These are phyloP conservation scores for Secale cereale DNA, from an alignment of 176 grass and related monocot genomes.

Conservation along the genomic window DNA sequence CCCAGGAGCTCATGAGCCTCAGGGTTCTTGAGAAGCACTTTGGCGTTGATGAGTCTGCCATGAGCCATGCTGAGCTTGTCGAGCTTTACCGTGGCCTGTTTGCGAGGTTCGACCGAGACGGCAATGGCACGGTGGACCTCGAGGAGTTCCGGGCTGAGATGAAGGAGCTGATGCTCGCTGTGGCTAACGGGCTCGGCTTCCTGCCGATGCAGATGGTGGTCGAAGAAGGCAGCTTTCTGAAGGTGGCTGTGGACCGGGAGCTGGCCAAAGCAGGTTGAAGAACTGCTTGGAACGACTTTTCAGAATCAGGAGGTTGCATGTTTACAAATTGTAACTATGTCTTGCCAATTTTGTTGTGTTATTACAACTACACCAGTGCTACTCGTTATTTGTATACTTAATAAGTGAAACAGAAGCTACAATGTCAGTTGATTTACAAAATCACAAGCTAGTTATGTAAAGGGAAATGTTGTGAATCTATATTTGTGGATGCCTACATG, in stretches of 20 bases:
- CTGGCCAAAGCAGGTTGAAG: conserved; percentile 23
- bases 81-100: conserved; percentile 50
- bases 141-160: conserved; percentile 77
- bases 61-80: conserved; percentile 31
- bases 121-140: conserved; percentile 49
- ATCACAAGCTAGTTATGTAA: background rate
- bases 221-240: conserved; percentile 47
- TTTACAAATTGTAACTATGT: background rate
- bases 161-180: conserved; percentile 86
- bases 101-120: conserved; percentile 62
- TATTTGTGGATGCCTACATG: background rate
- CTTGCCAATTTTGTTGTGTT: background rate
- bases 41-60: conserved; percentile 42
- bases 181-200: conserved; percentile 60
- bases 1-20: conserved; percentile 54
- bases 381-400: background rate
- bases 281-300: background rate
- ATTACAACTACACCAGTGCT: background rate
- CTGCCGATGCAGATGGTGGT: conserved; percentile 49
- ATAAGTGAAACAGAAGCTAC: background rate
- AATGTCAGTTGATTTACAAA: background rate
- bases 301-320: background rate
- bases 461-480: background rate
- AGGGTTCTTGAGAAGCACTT: conserved; percentile 55
- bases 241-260: conserved; percentile 35